phyloP scores from a whole-genome alignment of 352 stramenopile genomes.

The Phytophthora macrochlamydospora region DNA sequence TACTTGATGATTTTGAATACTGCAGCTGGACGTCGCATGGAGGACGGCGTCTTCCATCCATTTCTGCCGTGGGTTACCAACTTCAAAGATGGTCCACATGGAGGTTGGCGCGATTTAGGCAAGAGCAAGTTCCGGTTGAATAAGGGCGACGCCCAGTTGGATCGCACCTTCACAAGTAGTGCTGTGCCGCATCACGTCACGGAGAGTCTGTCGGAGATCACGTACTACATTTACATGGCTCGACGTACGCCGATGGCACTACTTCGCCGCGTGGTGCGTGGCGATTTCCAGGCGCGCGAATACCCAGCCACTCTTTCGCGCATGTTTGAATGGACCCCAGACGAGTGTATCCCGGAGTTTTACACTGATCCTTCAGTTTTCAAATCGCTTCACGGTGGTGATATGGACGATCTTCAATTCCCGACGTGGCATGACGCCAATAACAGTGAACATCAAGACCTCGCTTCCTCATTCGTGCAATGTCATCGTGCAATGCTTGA shows the following conservation, averaged over 20 bases:
- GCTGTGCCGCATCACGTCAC: slow-evolving; percentile 93
- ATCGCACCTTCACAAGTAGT: slow-evolving; percentile 90
- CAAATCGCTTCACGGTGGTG: slow-evolving; percentile 68
- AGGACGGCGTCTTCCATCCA: slow-evolving; percentile 86
- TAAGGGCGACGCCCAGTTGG: slow-evolving; percentile 94
- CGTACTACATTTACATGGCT: slow-evolving; percentile 96
- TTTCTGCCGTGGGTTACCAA: slow-evolving; percentile 97
- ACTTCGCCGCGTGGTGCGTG: slow-evolving; percentile 87
- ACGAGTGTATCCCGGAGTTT: slow-evolving; percentile 97
- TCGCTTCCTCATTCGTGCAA: slow-evolving; percentile 75
- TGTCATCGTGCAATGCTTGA: slow-evolving; percentile 94
- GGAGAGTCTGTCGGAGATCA: slow-evolving; percentile 95
- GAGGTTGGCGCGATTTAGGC: slow-evolving; percentile 88
- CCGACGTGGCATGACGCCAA: slow-evolving; percentile 74
- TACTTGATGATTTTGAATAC: slow-evolving; percentile 94
- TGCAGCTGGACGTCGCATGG: slow-evolving; percentile 84
- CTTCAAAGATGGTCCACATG: slow-evolving; percentile 58
- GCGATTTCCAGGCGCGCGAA: slow-evolving; percentile 93
- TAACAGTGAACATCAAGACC: slow-evolving; percentile 15
- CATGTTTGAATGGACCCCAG: slow-evolving; percentile 95
- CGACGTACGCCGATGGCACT: slow-evolving; percentile 88
- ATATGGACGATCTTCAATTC: slow-evolving; percentile 75
- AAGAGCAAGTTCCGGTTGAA: slow-evolving; percentile 95
- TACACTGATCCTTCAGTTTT: slow-evolving; percentile 91
- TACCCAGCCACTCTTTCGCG: slow-evolving; percentile 91